These are phyloP conservation scores for Elongisporangium anandrum DNA, from an alignment of 352 stramenopile species.

Conservation along the genomic window DNA sequence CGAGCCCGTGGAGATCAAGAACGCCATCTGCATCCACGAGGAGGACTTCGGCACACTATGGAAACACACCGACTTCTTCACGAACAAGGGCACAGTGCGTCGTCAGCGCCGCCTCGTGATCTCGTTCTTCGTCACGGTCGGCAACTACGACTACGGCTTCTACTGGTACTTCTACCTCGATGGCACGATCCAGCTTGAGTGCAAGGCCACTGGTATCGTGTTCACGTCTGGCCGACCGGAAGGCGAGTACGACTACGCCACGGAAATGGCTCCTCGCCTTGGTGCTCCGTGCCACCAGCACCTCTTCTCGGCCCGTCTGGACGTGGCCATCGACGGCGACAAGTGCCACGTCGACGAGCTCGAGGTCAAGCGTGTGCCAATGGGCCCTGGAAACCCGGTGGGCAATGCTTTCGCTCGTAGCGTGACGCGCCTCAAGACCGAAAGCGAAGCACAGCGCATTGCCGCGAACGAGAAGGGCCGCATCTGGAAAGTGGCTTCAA, in stretches of 20 bases:
- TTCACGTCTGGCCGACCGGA: conserved; percentile 70
- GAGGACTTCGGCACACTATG: conserved; percentile 74
- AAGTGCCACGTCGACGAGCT: conserved; percentile 45
- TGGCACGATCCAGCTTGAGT: conserved; percentile 76
- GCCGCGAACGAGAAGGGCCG: conserved; percentile 44
- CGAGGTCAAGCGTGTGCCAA: conserved; percentile 42
- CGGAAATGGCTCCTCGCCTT: conserved; percentile 48
- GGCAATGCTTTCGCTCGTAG: conserved; percentile 54
- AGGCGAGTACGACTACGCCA: conserved; percentile 41
- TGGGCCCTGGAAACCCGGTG: conserved; percentile 40
- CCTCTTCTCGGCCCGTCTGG: conserved; percentile 68
- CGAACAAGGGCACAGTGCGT: conserved; percentile 34
- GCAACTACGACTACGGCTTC: conserved; percentile 86
- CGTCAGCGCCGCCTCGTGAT: conserved; percentile 74
- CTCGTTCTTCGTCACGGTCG: conserved; percentile 80
- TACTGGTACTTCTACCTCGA: conserved; percentile 76
- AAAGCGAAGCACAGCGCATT: conserved; percentile 40
- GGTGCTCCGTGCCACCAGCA: conserved; percentile 71
- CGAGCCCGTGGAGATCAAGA: conserved; percentile 48
- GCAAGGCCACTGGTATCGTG: conserved; percentile 75
- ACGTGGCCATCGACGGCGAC: conserved; percentile 67
- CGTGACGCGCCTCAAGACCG: conserved; percentile 40
- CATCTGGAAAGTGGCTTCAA: conserved; percentile 59
- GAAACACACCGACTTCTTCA: conserved; percentile 64
- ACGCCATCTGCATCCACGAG: conserved; percentile 82